Base-by-base conservation (phyloP, 139 green algal species). In the Haematococcus lacustris region DNA sequence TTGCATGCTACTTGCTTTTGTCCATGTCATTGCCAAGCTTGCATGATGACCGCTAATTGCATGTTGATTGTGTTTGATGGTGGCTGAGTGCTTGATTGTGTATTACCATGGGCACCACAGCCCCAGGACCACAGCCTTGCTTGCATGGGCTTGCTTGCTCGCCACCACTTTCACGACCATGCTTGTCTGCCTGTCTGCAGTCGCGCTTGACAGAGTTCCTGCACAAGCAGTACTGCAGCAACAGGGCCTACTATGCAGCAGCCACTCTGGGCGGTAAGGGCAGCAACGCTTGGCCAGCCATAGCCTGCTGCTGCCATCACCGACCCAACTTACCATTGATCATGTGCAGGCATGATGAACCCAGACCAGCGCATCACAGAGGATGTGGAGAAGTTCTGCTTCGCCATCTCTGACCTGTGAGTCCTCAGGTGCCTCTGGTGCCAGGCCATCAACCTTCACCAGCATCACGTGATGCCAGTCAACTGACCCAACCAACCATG, bases 301-400 rank as follows among this genome's bases (percentile, higher is more conserved):
- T n/a, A 13, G 47, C 21, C 47, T 57, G 47, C 13, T 57, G 21
- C 47, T n/a, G 47, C 47, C 47, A 57, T 13, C 47, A 57, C 47
- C 21, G 47, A 57, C 47, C 17, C 21, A 57, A 21, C 47, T 57
- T 57, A 57, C 21, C 47, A 57, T 57, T 57, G 47, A 57, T 57
- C 13, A n/a, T n/a, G 47, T 40, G 61, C 72, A 86, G 86, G 89
- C 57, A 83, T 98, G 34, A 96, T 90, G 25, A 86, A 92, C 74
- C 89, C 92, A 4, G 94, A 98, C 74, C 93, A 97, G 88, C 85
- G 93, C 68, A 91, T 98, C 64, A 94, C 89, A 1, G 92, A 97
- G 79, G 94, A 98, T 59, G 89, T 98, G 68, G 93, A 98, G 74
- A 93, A 94, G 82, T 98, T 98, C 71, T 80, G 79, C 33, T 87